Conservation (phyloP, 1,284 basidiomycete species). For the Naganishia liquefaciens region DNA sequence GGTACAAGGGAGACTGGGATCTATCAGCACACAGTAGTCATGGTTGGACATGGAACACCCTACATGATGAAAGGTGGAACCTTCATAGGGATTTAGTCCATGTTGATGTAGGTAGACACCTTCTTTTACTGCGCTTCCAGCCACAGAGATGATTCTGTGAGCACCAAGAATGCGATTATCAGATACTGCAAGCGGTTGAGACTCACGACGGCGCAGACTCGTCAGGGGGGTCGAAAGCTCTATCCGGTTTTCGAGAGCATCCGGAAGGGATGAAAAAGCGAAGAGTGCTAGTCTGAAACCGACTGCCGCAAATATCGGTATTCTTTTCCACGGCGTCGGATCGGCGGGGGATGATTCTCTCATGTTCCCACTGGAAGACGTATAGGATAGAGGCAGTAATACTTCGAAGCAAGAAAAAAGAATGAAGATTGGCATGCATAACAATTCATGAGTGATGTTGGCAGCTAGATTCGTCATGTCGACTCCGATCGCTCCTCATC, state of each 20-base stretch:
- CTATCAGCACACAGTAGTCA: background rate
- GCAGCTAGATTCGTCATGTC: constrained; percentile 15
- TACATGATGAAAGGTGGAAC: constrained; percentile 81
- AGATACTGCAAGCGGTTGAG: background rate
- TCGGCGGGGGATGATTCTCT: background rate
- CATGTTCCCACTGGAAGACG: no score
- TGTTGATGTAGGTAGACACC: constrained; percentile 74
- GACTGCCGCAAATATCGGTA: constrained; percentile 12
- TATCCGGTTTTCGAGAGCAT: constrained; percentile 56
- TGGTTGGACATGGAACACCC: constrained; percentile 37
- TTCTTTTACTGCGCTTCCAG: constrained; percentile 68
- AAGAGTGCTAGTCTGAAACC: constrained; percentile 48
- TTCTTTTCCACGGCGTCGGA: background rate
- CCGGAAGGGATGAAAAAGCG: constrained; percentile 43
- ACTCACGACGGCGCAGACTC: constrained; percentile 59
- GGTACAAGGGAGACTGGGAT: constrained; percentile 72
- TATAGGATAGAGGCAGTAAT: background rate
- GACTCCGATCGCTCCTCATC: background rate
- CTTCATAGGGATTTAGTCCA: constrained; percentile 78
- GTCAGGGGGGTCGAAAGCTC: constrained; percentile 81
- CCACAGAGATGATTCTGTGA: background rate
- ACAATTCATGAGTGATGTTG: background rate
- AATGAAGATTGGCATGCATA: background rate
- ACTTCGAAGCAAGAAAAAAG: background rate
- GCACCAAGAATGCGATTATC: constrained; percentile 31